Evolutionary conservation across 1,284 basidiomycete species (phyloP), one percentile per base, ranked within the genome.

Genomic region (Cryptococcus maquisensis): DNA sequence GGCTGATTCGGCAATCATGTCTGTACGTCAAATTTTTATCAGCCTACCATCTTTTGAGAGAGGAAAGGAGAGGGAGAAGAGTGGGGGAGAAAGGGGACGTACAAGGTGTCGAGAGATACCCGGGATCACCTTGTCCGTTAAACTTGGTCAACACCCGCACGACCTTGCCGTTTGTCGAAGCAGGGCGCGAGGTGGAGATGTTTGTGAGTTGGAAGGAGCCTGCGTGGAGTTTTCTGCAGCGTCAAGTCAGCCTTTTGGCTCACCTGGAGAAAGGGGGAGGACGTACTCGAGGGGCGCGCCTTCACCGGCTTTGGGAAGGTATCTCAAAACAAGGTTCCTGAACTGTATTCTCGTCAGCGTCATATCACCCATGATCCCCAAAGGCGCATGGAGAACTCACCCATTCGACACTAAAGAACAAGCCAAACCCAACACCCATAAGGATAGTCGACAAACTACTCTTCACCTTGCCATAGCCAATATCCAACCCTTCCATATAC

Each of bases 1-100:
- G 0, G 87, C 90, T 13, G 82, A 82, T 77, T 94, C 90, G 3
- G 83, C 78, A 24, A 90, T 79, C 79, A 92, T 83, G 40, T 83
- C 88, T 88, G 60, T n/a, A 26, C 13, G 21, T 32, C n/a, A n/a
- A n/a, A n/a, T n/a, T n/a, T 45, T 6, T 20, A 44, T 58, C 39
- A 41, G 49, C 43, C 21, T n/a, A 9, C 20, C n/a, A n/a, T n/a
- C n/a, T n/a, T n/a, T n/a, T n/a, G n/a, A n/a, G n/a, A 45, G 9
- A 37, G 10, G 13, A 13, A 43, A n/a, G n/a, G n/a, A n/a, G n/a
- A n/a, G n/a, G 42, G 15, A 38, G 26, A 32, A 26, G n/a, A 18
- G 6, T 6, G 26, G 8, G 3, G 41, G 18, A 18, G 20, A 35
- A 23, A 10, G 20, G 9, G 20, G 16, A 67, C 74, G 59, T 63